Percentiles rank a stretch among this genome's conserved stretches.
phyloP scores from a whole-genome alignment of 106 monocot species.

The Dactylorhiza incarnata region DNA sequence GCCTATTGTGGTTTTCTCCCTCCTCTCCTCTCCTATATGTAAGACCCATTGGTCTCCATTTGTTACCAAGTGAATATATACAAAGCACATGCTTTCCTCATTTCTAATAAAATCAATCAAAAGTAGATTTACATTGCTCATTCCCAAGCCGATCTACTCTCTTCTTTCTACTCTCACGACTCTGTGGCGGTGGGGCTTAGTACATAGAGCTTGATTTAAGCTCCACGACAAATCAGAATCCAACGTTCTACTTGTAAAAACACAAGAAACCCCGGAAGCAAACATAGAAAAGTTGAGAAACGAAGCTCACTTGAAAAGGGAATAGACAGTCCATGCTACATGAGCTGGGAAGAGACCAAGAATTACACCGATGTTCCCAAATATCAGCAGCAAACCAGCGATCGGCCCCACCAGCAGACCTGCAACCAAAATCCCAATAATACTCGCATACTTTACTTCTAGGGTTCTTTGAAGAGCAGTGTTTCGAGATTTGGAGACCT shows the following conservation, averaged over 20 bases:
- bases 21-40: too few relatives aligned
- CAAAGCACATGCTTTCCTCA: too few relatives aligned
- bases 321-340: constrained; percentile 68
- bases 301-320: constrained; percentile 49
- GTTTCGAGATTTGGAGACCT: constrained; percentile 29
- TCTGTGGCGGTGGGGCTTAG: too few relatives aligned
- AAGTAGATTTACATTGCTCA: too few relatives aligned
- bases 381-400: constrained; percentile 57
- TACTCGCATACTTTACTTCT: background rate
- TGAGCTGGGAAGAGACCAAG: constrained; percentile 71
- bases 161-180: too few relatives aligned
- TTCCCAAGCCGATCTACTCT: too few relatives aligned
- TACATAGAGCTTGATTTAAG: too few relatives aligned
- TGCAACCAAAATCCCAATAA: constrained; percentile 19
- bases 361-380: constrained; percentile 73
- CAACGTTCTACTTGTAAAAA: background rate
- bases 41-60: too few relatives aligned
- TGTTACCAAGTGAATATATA: too few relatives aligned
- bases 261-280: constrained; percentile 8
- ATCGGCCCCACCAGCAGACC: constrained; percentile 73
- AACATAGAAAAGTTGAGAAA: background rate
- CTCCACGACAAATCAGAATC: too few relatives aligned
- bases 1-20: too few relatives aligned
- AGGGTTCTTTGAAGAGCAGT: background rate
- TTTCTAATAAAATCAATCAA: too few relatives aligned